Evolutionary conservation across 345 rosid genomes (phyloP).

Genomic region (Carallia pectinifolia): DNA sequence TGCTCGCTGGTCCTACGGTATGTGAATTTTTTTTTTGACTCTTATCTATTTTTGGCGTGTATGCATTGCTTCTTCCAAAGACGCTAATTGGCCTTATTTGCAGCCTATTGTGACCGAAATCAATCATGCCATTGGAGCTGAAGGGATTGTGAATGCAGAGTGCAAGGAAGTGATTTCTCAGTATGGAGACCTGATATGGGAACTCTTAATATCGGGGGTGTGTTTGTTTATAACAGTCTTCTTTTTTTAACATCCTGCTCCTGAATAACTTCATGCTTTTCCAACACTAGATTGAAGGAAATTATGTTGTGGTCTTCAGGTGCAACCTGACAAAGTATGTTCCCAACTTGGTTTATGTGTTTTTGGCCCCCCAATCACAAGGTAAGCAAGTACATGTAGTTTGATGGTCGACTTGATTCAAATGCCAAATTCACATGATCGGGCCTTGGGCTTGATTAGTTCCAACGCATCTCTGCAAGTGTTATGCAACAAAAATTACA

Average conservation of each 20-base stretch:
- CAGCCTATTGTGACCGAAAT: conserved; percentile 71
- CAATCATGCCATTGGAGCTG: conserved; percentile 75
- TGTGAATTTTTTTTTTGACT: background rate
- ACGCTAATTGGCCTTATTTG: conserved; percentile 6
- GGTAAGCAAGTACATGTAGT: conserved; percentile 26
- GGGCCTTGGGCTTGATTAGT: background rate
- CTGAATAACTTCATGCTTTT: background rate
- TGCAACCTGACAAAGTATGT: conserved; percentile 55
- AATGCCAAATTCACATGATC: background rate
- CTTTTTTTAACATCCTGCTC: background rate
- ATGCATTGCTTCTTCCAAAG: background rate
- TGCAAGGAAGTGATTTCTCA: conserved; percentile 67
- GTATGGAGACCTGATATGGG: conserved; percentile 74
- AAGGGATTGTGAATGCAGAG: conserved; percentile 60
- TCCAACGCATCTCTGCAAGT: too few species aligned
- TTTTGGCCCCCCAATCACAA: conserved; percentile 22
- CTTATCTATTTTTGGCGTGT: too few species aligned
- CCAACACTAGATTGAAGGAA: background rate
- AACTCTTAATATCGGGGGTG: conserved; percentile 70
- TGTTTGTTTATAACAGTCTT: conserved; percentile 1
- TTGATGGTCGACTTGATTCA: conserved; percentile 6
- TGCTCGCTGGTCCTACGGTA: conserved; percentile 83
- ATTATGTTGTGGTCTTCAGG: conserved; percentile 31
- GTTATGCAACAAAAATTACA: background rate
- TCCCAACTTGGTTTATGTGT: conserved; percentile 58